A percentile compares a stretch with the other conserved stretches of the same genome.
These are phyloP conservation scores for Trichosporon sp. DNA, from an alignment of 1,284 basidiomycete genomes.

Conservation along the genomic window DNA sequence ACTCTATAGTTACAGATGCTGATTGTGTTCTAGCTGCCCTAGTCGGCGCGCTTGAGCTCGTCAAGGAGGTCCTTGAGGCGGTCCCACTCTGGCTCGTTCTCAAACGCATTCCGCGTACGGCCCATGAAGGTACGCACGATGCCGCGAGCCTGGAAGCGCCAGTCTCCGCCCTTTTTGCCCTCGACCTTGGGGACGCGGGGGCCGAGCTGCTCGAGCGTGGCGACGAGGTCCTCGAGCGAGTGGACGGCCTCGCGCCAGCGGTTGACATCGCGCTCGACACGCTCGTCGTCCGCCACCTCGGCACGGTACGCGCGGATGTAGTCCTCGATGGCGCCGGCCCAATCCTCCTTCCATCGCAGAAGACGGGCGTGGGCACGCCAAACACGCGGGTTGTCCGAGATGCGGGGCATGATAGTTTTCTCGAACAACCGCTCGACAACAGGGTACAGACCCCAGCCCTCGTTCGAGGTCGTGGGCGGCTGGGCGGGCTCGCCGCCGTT, in stretches of 20 bases:
- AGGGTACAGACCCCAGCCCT: slow-evolving; percentile 67
- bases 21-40: not conserved
- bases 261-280: slow-evolving; percentile 66
- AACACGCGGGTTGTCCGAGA: slow-evolving; percentile 70
- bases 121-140: slow-evolving; percentile 87
- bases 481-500: slow-evolving; percentile 45
- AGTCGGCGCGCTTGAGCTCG: slow-evolving; percentile 54
- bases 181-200: slow-evolving; percentile 61
- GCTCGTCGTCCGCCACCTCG: slow-evolving; percentile 67
- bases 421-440: slow-evolving; percentile 73
- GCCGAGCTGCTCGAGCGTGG: slow-evolving; percentile 78
- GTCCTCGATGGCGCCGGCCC: slow-evolving; percentile 76
- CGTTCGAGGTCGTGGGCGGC: slow-evolving; percentile 61
- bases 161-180: slow-evolving; percentile 63
- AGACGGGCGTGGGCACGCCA: slow-evolving; percentile 81
- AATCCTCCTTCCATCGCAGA: slow-evolving; percentile 69
- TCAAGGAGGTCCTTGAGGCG: slow-evolving; percentile 63
- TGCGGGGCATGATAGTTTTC: slow-evolving; percentile 71
- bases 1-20: slow-evolving; percentile 22
- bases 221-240: slow-evolving; percentile 80
- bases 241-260: slow-evolving; percentile 72
- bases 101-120: slow-evolving; percentile 65
- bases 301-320: slow-evolving; percentile 80
- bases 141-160: slow-evolving; percentile 83
- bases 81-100: slow-evolving; percentile 82